Conservation (phyloP, 805 yeast species). For the Suhomyces kilbournensis region DNA sequence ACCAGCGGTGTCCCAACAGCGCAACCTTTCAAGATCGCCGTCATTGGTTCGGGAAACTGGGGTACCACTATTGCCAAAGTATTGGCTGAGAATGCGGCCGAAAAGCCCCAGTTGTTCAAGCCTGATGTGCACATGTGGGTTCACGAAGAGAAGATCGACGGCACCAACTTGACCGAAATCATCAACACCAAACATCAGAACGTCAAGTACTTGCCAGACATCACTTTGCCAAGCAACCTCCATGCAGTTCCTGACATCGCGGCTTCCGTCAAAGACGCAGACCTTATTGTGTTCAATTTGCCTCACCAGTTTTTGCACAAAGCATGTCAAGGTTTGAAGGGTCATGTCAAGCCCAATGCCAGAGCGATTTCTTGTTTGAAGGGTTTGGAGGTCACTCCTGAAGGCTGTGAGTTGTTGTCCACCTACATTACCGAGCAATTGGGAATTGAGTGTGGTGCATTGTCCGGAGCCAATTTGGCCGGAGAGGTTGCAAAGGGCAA, state of each 20-base stretch:
- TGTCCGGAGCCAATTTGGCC: slow-evolving; percentile 49
- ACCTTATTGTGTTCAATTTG: slow-evolving; percentile 42
- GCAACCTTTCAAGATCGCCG: slow-evolving; percentile 35
- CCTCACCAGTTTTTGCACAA: slow-evolving; percentile 46
- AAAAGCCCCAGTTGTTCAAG: slow-evolving; percentile 36
- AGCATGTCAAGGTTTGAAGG: slow-evolving; percentile 38
- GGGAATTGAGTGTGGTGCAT: slow-evolving; percentile 44
- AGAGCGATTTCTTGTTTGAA: slow-evolving; percentile 47
- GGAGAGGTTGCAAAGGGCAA: slow-evolving; percentile 45
- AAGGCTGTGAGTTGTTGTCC: slow-evolving; percentile 44
- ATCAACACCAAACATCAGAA: slow-evolving; percentile 43
- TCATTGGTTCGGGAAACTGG: slow-evolving; percentile 48
- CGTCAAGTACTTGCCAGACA: slow-evolving; percentile 44
- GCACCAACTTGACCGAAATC: slow-evolving; percentile 41
- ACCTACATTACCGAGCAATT: slow-evolving; percentile 42
- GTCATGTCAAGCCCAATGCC: slow-evolving; percentile 34
- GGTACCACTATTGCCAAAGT: slow-evolving; percentile 48
- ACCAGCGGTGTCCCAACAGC: slow-evolving; percentile 3
- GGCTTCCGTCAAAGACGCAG: slow-evolving; percentile 39
- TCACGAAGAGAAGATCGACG: slow-evolving; percentile 40
- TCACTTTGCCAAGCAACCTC: slow-evolving; percentile 40
- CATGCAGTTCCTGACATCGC: slow-evolving; percentile 40
- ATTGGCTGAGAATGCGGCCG: slow-evolving; percentile 41
- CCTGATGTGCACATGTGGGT: slow-evolving; percentile 46
- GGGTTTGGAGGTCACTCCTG: slow-evolving; percentile 43